phyloP scores from a whole-genome alignment of 345 rosid species.

The Reutealis trisperma region DNA sequence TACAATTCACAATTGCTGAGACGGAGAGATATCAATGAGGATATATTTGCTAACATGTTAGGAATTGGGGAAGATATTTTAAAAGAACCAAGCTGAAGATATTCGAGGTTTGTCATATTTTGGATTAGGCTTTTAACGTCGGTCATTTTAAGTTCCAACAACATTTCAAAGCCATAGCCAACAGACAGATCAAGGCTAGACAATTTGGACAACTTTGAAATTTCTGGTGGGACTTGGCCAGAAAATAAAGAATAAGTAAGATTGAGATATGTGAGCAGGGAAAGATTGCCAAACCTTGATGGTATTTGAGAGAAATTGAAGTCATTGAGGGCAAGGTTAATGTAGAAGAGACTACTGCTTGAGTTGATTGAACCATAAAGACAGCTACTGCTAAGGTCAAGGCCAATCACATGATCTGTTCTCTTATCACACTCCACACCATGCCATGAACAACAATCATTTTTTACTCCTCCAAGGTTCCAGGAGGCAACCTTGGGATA shows the following conservation, averaged over 20 bases:
- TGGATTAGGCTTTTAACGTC: too few species aligned
- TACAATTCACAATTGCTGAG: neutral
- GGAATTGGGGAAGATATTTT: too few species aligned
- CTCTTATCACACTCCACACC: constrained; percentile 10
- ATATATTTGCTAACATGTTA: too few species aligned
- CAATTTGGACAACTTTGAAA: neutral
- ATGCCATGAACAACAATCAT: constrained; percentile 25
- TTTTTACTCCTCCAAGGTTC: neutral
- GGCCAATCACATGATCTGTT: constrained; percentile 9
- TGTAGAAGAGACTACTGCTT: constrained; percentile 18
- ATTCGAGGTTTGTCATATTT: too few species aligned
- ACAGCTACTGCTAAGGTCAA: constrained; percentile 17
- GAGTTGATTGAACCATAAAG: constrained; percentile 25
- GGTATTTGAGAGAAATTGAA: constrained; percentile 23
- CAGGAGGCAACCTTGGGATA: constrained; percentile 10
- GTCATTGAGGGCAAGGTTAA: constrained; percentile 12
- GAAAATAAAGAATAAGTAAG: constrained; percentile 5
- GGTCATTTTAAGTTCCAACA: neutral
- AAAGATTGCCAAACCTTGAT: constrained; percentile 1
- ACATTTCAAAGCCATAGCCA: neutral
- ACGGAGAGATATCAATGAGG: neutral
- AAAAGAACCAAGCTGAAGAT: too few species aligned
- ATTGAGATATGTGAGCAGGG: constrained; percentile 10
- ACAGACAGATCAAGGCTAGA: constrained; percentile 7
- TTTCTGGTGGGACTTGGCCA: constrained; percentile 20